These are phyloP conservation scores for Cercophora newfieldiana DNA, from an alignment of 495 filamentous ascomycete genomes.

Conservation along the genomic window DNA sequence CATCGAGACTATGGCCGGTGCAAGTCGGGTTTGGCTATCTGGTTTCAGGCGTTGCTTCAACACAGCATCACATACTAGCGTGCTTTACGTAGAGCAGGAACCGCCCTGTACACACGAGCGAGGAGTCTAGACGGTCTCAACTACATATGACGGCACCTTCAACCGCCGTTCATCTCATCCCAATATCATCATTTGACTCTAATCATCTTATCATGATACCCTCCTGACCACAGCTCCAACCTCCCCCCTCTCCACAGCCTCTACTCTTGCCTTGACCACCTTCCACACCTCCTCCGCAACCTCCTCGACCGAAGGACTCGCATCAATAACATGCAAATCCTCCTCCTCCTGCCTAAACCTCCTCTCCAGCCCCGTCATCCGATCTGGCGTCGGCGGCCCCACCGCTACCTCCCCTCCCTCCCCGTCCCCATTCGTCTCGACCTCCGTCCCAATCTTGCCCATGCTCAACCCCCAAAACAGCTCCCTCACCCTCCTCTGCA, in stretches of 20 bases:
- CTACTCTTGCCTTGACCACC: constrained; percentile 46
- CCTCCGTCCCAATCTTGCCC: constrained; percentile 41
- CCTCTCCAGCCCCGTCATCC: constrained; percentile 33
- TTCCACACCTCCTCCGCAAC: constrained; percentile 54
- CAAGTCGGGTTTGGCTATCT: constrained; percentile 18
- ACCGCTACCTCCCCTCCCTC: constrained; percentile 30
- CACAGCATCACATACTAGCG: constrained; percentile 19
- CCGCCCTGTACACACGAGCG: not conserved
- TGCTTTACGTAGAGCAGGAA: not conserved
- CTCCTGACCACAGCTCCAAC: constrained; percentile 44
- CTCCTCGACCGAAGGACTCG: constrained; percentile 49
- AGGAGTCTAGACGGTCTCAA: not conserved
- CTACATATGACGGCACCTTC: not conserved
- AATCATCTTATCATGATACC: constrained; percentile 44
- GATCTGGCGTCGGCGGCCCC: constrained; percentile 22
- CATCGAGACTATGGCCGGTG: constrained; percentile 18
- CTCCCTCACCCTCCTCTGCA: constrained; percentile 78
- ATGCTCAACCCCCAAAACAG: constrained; percentile 62
- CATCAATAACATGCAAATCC: constrained; percentile 58
- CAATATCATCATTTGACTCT: not conserved
- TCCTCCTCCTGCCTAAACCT: constrained; percentile 52
- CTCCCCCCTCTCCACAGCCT: constrained; percentile 49
- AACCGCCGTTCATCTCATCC: not conserved
- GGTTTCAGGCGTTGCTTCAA: constrained; percentile 27
- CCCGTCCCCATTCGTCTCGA: constrained; percentile 14